phyloP scores from a whole-genome alignment of 176 grass and related monocot species.

The Puccinellia tenuiflora region DNA sequence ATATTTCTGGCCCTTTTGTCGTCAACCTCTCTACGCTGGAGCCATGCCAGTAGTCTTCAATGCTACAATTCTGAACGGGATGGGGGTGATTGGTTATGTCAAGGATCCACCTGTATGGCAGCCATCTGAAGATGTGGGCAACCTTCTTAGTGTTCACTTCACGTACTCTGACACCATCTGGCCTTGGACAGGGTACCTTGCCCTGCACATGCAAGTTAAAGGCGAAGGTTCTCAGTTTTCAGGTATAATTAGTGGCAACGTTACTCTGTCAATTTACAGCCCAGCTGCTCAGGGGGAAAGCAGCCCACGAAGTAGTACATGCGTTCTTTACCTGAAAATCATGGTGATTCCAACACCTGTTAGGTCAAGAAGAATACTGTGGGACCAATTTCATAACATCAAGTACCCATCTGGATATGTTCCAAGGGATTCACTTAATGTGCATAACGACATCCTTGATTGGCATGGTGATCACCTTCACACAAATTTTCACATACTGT shows the following conservation, averaged over 20 bases:
- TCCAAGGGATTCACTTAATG: conserved; percentile 96
- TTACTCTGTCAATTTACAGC: conserved; percentile 64
- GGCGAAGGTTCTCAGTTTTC: conserved; percentile 78
- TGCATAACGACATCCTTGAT: conserved; percentile 97
- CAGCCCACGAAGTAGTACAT: conserved; percentile 50
- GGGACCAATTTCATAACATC: conserved; percentile 99
- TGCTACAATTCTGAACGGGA: conserved; percentile 94
- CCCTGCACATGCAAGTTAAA: conserved; percentile 92
- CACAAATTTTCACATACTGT: conserved; percentile 96
- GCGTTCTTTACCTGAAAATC: conserved; percentile 74
- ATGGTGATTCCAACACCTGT: conserved; percentile 74
- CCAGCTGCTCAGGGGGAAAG: conserved; percentile 56
- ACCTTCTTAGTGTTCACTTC: conserved; percentile 86
- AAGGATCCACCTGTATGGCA: conserved; percentile 76
- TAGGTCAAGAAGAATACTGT: conserved; percentile 85
- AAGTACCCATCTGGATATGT: conserved; percentile 97
- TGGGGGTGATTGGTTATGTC: conserved; percentile 88
- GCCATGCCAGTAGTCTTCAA: conserved; percentile 95
- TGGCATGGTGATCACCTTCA: conserved; percentile 99
- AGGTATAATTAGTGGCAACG: conserved; percentile 82
- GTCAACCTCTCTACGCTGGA: conserved; percentile 85
- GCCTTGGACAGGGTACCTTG: conserved; percentile 95
- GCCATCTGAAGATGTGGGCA: conserved; percentile 75
- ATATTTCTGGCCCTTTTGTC: conserved; percentile 94
- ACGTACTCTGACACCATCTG: conserved; percentile 92